phyloP scores from a whole-genome alignment of 257 asterid species.

The Fraxinus quadrangulata region DNA sequence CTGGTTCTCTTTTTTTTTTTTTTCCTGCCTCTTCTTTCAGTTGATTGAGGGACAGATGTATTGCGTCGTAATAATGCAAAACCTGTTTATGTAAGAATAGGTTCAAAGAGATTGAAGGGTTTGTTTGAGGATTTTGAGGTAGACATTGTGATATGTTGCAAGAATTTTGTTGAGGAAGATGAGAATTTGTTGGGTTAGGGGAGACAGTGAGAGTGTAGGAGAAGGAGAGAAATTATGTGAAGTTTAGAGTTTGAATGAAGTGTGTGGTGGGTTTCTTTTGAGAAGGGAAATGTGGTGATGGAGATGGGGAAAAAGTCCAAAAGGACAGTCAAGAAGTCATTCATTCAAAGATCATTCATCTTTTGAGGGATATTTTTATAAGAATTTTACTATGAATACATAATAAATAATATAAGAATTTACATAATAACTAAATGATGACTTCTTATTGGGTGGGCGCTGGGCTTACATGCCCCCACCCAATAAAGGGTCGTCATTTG shows the following conservation, averaged over 20 bases:
- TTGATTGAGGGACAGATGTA: conserved; percentile 64
- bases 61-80: conserved; percentile 78
- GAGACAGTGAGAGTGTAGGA: background rate
- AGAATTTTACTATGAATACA: no score
- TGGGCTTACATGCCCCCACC: no score
- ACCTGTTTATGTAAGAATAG: conserved; percentile 75
- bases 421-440: no score
- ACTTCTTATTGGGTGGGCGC: no score
- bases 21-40: conserved; percentile 83
- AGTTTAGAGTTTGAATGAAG: conserved; percentile 15
- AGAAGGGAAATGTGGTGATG: conserved; percentile 17
- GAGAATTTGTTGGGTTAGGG: background rate
- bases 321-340: background rate
- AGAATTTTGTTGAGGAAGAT: background rate
- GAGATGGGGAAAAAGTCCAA: conserved; percentile 1
- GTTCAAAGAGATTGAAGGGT: conserved; percentile 69
- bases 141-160: conserved; percentile 32
- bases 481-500: no score
- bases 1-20: conserved; percentile 72
- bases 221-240: conserved; percentile 7
- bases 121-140: conserved; percentile 35
- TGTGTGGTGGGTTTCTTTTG: conserved; percentile 36
- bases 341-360: background rate
- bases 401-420: no score
- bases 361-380: no score